Base-by-base conservation (phyloP, 202 grass and related monocot species). In the Bolboschoenoplectus hybrid region DNA sequence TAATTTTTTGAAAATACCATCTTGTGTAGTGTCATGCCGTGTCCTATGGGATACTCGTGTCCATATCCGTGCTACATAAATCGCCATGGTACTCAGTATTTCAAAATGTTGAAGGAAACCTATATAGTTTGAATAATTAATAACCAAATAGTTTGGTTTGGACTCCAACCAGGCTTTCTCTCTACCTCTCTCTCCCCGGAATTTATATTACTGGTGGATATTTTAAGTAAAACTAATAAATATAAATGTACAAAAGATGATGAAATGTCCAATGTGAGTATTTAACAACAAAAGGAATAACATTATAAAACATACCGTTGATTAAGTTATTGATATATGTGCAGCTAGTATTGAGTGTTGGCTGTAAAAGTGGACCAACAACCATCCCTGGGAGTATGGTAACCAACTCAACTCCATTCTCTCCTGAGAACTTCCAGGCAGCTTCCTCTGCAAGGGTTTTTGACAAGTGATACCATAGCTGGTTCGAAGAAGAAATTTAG, bases 401-500 rank as follows among this genome's bases (percentile, higher is more conserved):
- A 17, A 80, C 75, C 32, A 80, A 60, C 36, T 80, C 51, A 26
- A 73, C 2, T n/a, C 43, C 69, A 50, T 73, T 3, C n/a, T 73
- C 69, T n/a, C 26, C 49, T 49, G 75, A 3, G 34, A 80, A 80
- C 10, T 80, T 80, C 75, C 75, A 80, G 7, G 75, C 75, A 10
- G 32, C 75, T 11, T 80, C 53, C 51, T 80, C 75, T 14, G 75
- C 51, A 1, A 80, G 75, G 32, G 75, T 80, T 39, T 80, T 80
- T 9, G 75, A 80, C 32, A 80, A 58, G 10, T 40, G 26, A 60
- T 80, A 80, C 75, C 74, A 80, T 16, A 14, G 14, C 74, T 80
- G 68, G 2, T 47, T 36, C 7, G 9, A 38, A 47, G 16, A 2
- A 45, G 20, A 45, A 47, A 43, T 13, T 69, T 40, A 36, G 9